phyloP scores from a whole-genome alignment of 2,329 filamentous ascomycete genomes.

The Phialophora expanda region DNA sequence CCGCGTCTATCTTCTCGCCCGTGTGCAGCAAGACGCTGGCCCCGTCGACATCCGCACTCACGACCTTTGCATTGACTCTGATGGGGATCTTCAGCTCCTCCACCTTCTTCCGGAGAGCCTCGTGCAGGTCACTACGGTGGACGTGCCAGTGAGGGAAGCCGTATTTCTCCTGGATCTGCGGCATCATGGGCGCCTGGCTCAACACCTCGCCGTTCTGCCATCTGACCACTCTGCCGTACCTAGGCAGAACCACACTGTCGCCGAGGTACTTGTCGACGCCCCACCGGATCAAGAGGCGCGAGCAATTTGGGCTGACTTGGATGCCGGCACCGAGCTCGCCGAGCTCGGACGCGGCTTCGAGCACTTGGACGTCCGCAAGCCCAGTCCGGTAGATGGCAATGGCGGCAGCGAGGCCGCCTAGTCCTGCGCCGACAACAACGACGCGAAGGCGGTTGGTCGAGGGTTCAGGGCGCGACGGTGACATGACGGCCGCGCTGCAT shows the following conservation, averaged over 20 bases:
- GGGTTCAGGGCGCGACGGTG: not conserved
- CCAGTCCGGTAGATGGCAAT: slow-evolving; percentile 8
- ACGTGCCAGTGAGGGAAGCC: slow-evolving; percentile 15
- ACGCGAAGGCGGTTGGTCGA: slow-evolving; percentile 4
- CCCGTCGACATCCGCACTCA: slow-evolving; percentile 3
- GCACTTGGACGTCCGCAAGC: slow-evolving; percentile 12
- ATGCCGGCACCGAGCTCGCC: slow-evolving; percentile 12
- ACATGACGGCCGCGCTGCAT: not conserved
- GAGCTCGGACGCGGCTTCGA: slow-evolving; percentile 15
- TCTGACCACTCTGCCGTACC: slow-evolving; percentile 5
- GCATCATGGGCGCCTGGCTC: slow-evolving; percentile 15
- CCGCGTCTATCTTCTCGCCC: slow-evolving; percentile 5
- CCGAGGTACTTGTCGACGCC: slow-evolving; percentile 12
- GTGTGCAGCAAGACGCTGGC: slow-evolving; percentile 11
- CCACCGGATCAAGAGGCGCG: slow-evolving; percentile 16
- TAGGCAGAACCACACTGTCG: slow-evolving; percentile 7
- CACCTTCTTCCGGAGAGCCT: slow-evolving; percentile 10
- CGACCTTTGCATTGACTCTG: slow-evolving; percentile 3
- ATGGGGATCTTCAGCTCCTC: slow-evolving; percentile 13
- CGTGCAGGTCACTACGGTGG: slow-evolving; percentile 2
- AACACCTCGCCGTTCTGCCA: slow-evolving; percentile 14
- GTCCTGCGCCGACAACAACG: slow-evolving; percentile 6
- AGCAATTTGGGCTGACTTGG: slow-evolving; percentile 16
- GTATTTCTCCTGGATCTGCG: slow-evolving; percentile 16
- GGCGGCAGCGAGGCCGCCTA: slow-evolving; percentile 7